phyloP scores from a whole-genome alignment of 345 rosid species.

The Clarkia xantiana region DNA sequence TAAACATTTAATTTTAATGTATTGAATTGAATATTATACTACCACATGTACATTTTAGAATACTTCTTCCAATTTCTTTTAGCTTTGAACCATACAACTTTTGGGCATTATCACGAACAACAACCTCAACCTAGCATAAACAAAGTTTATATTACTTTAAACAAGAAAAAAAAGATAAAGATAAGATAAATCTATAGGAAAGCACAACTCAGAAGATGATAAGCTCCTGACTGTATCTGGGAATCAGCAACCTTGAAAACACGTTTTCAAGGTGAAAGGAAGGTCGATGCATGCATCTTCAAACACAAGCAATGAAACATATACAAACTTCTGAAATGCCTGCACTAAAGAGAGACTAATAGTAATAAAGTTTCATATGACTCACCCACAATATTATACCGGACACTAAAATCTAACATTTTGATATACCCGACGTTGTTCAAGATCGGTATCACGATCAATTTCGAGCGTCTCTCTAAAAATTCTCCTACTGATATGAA shows the following conservation, averaged over 20 bases:
- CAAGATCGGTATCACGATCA: conserved; percentile 74
- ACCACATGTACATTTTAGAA: neutral
- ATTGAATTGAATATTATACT: no score
- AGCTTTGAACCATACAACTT: conserved; percentile 60
- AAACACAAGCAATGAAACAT: conserved; percentile 86
- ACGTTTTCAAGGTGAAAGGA: conserved; percentile 98
- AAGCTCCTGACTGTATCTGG: conserved; percentile 38
- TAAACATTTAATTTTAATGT: no score
- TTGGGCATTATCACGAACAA: conserved; percentile 92
- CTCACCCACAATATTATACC: no score
- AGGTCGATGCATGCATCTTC: conserved; percentile 91
- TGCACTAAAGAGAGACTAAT: no score
- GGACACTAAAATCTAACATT: no score
- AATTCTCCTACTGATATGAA: conserved; percentile 74
- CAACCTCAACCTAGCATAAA: conserved; percentile 66
- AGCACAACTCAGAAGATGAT: no score
- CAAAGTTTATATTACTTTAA: neutral
- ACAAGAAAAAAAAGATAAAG: neutral
- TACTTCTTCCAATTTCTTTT: conserved; percentile 70
- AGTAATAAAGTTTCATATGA: no score
- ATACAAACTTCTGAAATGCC: conserved; percentile 92
- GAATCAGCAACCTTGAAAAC: conserved; percentile 87
- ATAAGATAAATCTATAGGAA: neutral
- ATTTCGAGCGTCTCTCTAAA: conserved; percentile 96
- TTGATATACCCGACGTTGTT: conserved; percentile 79